Evolutionary conservation across 768 basidiomycete species (phyloP).

Genomic region (Cytidiella melzeri): DNA sequence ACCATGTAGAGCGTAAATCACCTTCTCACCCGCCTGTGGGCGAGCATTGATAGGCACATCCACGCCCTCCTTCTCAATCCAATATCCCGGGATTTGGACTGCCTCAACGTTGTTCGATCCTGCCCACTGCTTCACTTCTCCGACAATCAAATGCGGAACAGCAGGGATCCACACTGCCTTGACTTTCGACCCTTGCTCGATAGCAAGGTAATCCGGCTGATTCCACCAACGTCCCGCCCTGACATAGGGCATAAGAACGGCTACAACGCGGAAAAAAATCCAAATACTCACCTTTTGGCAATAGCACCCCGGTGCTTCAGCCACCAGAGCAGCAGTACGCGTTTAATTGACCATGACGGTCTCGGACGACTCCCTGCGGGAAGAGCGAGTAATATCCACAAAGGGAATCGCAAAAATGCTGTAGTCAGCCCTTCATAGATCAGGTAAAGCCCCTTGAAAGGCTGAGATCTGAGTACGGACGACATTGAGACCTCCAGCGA

Average conservation of each 20-base stretch:
- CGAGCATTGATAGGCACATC: constrained; percentile 25
- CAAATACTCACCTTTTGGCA: neutral
- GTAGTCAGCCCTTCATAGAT: neutral
- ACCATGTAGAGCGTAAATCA: constrained; percentile 55
- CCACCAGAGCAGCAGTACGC: neutral
- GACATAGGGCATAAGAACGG: too few species aligned
- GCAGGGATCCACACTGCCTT: constrained; percentile 13
- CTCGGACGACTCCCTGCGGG: neutral
- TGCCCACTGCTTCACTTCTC: constrained; percentile 16
- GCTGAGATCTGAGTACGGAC: neutral
- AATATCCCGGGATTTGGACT: constrained; percentile 19
- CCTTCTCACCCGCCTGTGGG: constrained; percentile 45
- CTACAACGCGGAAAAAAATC: too few species aligned
- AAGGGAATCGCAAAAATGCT: neutral
- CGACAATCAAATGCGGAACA: constrained; percentile 13
- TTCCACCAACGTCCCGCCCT: neutral
- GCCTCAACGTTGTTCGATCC: constrained; percentile 9
- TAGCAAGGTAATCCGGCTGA: constrained; percentile 2
- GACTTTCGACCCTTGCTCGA: constrained; percentile 4
- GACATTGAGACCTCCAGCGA: too few species aligned
- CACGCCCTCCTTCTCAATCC: constrained; percentile 15
- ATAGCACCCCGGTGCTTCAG: neutral
- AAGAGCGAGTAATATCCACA: constrained; percentile 1
- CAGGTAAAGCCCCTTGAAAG: constrained; percentile 2
- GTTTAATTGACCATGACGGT: constrained; percentile 1